Evolutionary conservation across 345 rosid genomes (phyloP).

Genomic region (Hirschfeldia incana): DNA sequence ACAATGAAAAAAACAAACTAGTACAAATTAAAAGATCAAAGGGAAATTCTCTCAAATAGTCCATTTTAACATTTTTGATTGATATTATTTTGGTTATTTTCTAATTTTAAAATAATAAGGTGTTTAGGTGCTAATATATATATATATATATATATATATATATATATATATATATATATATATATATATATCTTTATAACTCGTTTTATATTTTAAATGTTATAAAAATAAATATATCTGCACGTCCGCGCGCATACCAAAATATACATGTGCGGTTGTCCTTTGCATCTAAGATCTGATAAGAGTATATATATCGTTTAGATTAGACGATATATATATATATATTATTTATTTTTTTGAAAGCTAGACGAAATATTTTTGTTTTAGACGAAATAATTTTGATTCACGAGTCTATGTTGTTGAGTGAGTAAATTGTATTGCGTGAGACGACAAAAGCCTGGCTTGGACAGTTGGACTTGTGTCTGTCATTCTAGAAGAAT

Average conservation of each 20-base stretch:
- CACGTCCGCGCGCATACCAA: too few relatives aligned
- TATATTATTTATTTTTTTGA: neutral
- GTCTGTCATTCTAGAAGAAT: slow-evolving; percentile 36
- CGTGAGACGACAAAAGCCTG: neutral
- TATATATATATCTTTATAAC: too few relatives aligned
- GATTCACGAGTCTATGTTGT: neutral
- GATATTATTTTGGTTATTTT: neutral
- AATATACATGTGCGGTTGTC: neutral
- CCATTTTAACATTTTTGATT: neutral
- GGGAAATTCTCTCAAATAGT: too few relatives aligned
- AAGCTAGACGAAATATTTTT: neutral
- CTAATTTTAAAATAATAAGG: neutral
- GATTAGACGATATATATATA: too few relatives aligned
- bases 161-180: too few relatives aligned
- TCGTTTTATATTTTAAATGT: too few relatives aligned
- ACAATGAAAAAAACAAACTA: neutral
- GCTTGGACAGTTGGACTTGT: slow-evolving; percentile 19
- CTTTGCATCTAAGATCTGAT: neutral
- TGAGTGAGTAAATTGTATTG: neutral
- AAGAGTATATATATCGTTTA: neutral
- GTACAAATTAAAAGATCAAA: neutral
- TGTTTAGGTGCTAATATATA: neutral
- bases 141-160: too few relatives aligned
- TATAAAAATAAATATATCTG: too few relatives aligned
- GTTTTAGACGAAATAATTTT: neutral